Evolutionary conservation across 495 filamentous ascomycete genomes (phyloP), one percentile per base, ranked within the genome.

Genomic region (Daldinia decipiens): DNA sequence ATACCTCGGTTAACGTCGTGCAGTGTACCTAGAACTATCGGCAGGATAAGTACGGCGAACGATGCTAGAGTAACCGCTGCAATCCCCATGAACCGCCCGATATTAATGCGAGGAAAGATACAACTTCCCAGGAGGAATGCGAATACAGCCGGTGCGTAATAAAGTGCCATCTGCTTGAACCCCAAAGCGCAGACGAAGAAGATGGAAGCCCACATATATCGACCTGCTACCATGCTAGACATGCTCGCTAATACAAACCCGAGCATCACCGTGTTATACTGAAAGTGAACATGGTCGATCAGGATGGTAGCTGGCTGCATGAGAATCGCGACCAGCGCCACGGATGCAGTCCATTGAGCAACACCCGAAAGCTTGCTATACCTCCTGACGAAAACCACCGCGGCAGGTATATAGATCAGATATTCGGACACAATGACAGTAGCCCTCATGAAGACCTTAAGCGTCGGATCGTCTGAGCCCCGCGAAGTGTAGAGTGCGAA

Each of bases 161-260:
- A 99, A 9, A 99, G 83, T 3, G 95, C 95, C 95, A 99, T 99
- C 78, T 99, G 95, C 82, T 99, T 99, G 83, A 97, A 99, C 12
- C 92, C 92, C 24, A 99, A 81, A 15, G 94, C 91, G 1, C 88
- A 86, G n/a, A 99, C 95, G 76, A 99, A 99, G 81, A 97, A 98
- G 58, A 95, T 87, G 65, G 91, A 92, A 6, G 90, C 87, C 93
- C 94, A 98, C 63, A 97, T 86, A 74, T 90, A 89, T 47, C 93
- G 88, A 4, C 91, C 92, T 2, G 93, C 93, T 43, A 97, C 78
- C 74, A 97, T 92, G 78, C 92, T 93, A 39, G 93, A 94, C 83
- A 97, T 88, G 73, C 90, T 93, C 0, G 93, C 94, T 34, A 94
- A 80, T 7, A 94, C 84, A 21, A 98, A 87, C 0, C 96, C 95